A percentile compares a stretch with the other conserved stretches of the same genome.
Conservation (phyloP, 441 rosid genomes). For the Kokia cookei region DNA sequence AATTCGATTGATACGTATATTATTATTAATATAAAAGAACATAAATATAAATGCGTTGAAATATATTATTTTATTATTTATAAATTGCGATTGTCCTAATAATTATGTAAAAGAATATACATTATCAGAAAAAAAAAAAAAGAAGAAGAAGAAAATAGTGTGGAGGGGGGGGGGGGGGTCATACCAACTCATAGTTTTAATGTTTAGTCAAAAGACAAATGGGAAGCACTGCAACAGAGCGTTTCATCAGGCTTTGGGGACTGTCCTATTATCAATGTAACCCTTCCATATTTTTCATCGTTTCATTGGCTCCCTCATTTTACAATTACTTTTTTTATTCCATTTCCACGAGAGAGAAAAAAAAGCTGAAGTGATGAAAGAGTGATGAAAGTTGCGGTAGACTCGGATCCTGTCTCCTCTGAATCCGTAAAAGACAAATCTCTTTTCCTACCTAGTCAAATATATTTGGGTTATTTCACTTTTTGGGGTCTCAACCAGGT, state of each 20-base stretch:
- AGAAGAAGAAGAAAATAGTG: no score
- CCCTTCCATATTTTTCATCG: constrained; percentile 13
- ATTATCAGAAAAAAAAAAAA: no score
- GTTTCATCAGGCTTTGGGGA: constrained; percentile 13
- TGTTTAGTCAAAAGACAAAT: constrained; percentile 13
- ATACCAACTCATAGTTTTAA: background rate
- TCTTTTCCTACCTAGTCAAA: background rate
- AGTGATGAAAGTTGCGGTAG: constrained; percentile 48
- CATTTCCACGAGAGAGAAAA: background rate
- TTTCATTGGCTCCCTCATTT: constrained; percentile 14
- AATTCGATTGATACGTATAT: no score
- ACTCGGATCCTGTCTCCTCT: constrained; percentile 58
- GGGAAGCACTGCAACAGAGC: constrained; percentile 21
- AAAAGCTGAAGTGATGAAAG: constrained; percentile 7
- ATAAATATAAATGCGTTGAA: no score
- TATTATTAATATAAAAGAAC: no score
- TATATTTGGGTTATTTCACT: no score
- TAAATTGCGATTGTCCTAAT: no score
- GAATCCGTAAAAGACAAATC: constrained; percentile 1
- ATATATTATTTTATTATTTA: no score
- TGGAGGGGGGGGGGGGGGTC: background rate
- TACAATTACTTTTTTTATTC: background rate
- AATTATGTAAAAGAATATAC: no score
- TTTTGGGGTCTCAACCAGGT: no score
- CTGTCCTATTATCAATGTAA: background rate